Percentiles rank a stretch among this genome's conserved stretches.
These are phyloP conservation scores for Aphanoascus verrucosus DNA, from an alignment of 2,329 filamentous ascomycete species.

Conservation along the genomic window DNA sequence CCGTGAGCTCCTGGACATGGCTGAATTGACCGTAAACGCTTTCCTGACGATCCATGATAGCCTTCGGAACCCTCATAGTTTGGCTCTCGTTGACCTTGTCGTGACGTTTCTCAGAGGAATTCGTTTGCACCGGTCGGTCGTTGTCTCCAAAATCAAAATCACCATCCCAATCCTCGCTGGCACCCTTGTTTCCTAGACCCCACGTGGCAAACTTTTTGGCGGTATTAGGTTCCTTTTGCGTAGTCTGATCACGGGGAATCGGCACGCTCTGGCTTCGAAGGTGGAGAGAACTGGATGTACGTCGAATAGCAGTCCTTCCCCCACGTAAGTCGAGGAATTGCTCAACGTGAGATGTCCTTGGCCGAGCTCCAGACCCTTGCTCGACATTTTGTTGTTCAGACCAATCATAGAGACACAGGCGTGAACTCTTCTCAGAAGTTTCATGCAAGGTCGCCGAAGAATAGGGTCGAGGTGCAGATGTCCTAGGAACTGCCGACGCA, in stretches of 20 bases:
- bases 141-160: conserved; percentile 53
- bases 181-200: conserved; percentile 55
- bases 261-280: conserved; percentile 57
- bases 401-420: conserved; percentile 47
- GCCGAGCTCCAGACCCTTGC: conserved; percentile 44
- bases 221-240: conserved; percentile 40
- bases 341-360: conserved; percentile 54
- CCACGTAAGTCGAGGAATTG: conserved; percentile 47
- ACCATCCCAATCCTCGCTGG: conserved; percentile 58
- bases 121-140: conserved; percentile 25
- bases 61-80: conserved; percentile 45
- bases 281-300: conserved; percentile 49
- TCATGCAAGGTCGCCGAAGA: conserved; percentile 12
- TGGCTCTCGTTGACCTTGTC: conserved; percentile 21
- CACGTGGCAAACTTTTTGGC: conserved; percentile 53
- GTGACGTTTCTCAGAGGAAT: conserved; percentile 2
- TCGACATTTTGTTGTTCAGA: conserved; percentile 47
- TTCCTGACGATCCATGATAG: conserved; percentile 53
- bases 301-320: conserved; percentile 47
- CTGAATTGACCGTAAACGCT: conserved; percentile 56
- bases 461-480: not conserved
- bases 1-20: conserved; percentile 52
- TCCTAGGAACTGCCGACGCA: not conserved
- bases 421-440: conserved; percentile 10
- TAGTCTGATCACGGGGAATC: conserved; percentile 41